Base-by-base conservation (phyloP, 257 asterid species). In the Rehmannia glutinosa region DNA sequence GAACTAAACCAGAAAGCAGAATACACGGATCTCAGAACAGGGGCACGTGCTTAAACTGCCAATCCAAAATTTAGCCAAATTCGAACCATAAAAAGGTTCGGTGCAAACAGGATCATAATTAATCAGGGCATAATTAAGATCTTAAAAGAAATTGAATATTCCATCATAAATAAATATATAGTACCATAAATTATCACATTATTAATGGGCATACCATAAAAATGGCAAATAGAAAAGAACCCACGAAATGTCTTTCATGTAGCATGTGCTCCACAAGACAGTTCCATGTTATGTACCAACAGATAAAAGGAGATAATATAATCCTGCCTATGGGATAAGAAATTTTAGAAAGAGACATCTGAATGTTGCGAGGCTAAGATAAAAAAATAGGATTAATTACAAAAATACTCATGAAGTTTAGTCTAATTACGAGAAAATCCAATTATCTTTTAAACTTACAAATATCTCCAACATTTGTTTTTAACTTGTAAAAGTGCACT, bases 11-110 rank as follows among this genome's bases (percentile, higher is more conserved):
- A n/a, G n/a, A n/a, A n/a, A 30, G 73, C 77, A 66, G 59, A n/a
- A n/a, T 72, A 52, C 69, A 68, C 73, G 73, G 82, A 87, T 81
- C 92, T 85, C 71, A 56, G 64, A 71, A 81, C 86, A 69, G 20
- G 28, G 54, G 59, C 96, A 84, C 77, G 91, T 83, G 91, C 73
- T 56, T 63, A 36, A 35, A 11, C 80, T 55, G 73, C 60, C 77
- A 61, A n/a, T 33, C 69, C 69, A 54, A 67, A 45, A 9, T 24
- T 42, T 13, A 66, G 24, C 74, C 19, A 66, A 68, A 64, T 47
- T 63, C 45, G 19, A 71, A 63, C 36, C 62, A 30, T 6, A 5
- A 36, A 8, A 11, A 8, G 57, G 56, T 51, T 38, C 35, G 39
- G 45, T 16, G 35, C 53, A 8, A 35, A n/a, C 47, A 27, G 20